Evolutionary conservation across 148 eudicot species (phyloP).

Genomic region (Rhododendron ovatum): DNA sequence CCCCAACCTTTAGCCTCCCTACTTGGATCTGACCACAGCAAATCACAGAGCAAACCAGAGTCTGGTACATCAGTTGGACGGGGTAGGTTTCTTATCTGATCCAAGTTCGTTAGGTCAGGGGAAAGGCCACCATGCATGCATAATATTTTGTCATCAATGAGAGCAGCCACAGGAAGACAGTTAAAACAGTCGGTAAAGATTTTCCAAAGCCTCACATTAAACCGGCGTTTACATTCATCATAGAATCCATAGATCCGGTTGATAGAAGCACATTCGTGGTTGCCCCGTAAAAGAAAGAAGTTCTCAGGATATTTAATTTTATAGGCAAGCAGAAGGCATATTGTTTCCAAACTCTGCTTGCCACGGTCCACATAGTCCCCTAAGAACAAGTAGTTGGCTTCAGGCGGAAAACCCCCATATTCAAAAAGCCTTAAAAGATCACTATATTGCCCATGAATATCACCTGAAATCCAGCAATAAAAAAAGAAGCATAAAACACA

Average conservation of each 20-base stretch:
- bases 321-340: conserved; percentile 67
- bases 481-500: not conserved
- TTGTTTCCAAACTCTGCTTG: conserved; percentile 71
- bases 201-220: conserved; percentile 75
- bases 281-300: conserved; percentile 66
- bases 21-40: conserved; percentile 80
- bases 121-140: conserved; percentile 88
- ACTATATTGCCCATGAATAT: conserved; percentile 77
- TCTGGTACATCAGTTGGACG: conserved; percentile 75
- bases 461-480: conserved; percentile 42
- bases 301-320: conserved; percentile 73
- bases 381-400: conserved; percentile 65
- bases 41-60: conserved; percentile 68
- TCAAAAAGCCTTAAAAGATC: conserved; percentile 78
- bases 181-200: conserved; percentile 63
- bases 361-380: conserved; percentile 82
- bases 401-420: conserved; percentile 80
- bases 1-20: conserved; percentile 72
- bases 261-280: conserved; percentile 71
- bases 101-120: conserved; percentile 56
- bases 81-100: conserved; percentile 52
- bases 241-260: conserved; percentile 71
- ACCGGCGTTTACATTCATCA: conserved; percentile 75
- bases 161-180: conserved; percentile 79
- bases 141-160: conserved; percentile 69